A percentile compares a stretch with the other conserved stretches of the same genome.
phyloP scores from a whole-genome alignment of 2,329 filamentous ascomycete genomes.

The Aspergillus eucalypticola region DNA sequence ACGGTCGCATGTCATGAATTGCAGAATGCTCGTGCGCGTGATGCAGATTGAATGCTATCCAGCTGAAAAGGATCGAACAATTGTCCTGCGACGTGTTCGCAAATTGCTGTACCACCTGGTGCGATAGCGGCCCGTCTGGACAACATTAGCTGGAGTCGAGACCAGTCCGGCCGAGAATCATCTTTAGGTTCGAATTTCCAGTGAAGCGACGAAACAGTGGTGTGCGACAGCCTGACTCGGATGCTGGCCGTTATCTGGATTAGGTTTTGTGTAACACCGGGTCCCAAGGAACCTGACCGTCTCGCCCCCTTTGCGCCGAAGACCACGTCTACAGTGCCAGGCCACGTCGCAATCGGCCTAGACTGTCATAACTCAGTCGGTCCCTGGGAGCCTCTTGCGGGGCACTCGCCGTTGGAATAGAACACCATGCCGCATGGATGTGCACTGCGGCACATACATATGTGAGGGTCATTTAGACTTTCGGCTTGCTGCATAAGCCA shows the following conservation, averaged over 20 bases:
- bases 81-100: not conserved
- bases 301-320: not conserved
- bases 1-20: not conserved
- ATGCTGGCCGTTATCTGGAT: not conserved
- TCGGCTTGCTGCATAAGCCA: constrained; percentile 16
- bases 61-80: not conserved
- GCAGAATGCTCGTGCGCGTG: not conserved
- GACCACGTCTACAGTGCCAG: not conserved
- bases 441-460: not conserved
- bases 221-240: not conserved
- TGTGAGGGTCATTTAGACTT: constrained; percentile 12
- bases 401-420: not conserved
- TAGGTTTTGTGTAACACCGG: not conserved
- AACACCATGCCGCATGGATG: not conserved
- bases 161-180: not conserved
- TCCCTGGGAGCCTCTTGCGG: not conserved
- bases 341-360: not conserved
- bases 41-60: not conserved
- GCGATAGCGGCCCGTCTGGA: not conserved
- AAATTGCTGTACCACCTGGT: constrained; percentile 1
- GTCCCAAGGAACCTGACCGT: not conserved
- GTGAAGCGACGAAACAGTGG: not conserved
- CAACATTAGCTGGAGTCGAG: not conserved
- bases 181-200: not conserved
- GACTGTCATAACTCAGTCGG: not conserved